Percentiles rank a stretch among this genome's conserved stretches.
Conservation (phyloP, 306 rosid species). For the Inga leiocalycina region DNA sequence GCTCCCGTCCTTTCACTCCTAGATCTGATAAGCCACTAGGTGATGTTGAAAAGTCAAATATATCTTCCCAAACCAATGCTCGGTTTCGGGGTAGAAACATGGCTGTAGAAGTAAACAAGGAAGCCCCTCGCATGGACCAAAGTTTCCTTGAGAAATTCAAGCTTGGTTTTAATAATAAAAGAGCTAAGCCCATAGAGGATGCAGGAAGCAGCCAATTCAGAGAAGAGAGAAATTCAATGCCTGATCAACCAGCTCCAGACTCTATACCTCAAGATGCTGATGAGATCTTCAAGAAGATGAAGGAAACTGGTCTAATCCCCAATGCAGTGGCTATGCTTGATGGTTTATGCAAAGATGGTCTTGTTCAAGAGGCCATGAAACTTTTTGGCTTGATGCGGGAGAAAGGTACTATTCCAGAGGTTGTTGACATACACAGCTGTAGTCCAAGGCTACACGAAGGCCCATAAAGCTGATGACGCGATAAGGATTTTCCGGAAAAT, state of each 20-base stretch:
- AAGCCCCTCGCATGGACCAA: slow-evolving; percentile 41
- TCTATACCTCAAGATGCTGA: slow-evolving; percentile 67
- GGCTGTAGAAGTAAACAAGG: slow-evolving; percentile 26
- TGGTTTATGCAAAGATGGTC: slow-evolving; percentile 93
- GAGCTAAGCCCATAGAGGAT: slow-evolving; percentile 34
- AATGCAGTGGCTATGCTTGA: slow-evolving; percentile 97
- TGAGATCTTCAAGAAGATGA: slow-evolving; percentile 88
- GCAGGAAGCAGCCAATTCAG: slow-evolving; percentile 27
- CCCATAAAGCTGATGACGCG: slow-evolving; percentile 75
- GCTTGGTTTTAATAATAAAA: slow-evolving; percentile 48
- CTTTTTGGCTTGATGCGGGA: slow-evolving; percentile 86
- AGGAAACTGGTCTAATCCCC: slow-evolving; percentile 93
- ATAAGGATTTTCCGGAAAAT: slow-evolving; percentile 81
- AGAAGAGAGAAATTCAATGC: slow-evolving; percentile 30
- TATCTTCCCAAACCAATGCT: slow-evolving; percentile 30
- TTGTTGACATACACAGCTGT: slow-evolving; percentile 90
- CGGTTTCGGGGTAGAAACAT: slow-evolving; percentile 36
- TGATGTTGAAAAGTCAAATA: slow-evolving; percentile 22
- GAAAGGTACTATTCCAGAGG: slow-evolving; percentile 91
- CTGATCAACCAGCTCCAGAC: slow-evolving; percentile 30
- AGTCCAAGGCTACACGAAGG: slow-evolving; percentile 82
- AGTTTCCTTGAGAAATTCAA: slow-evolving; percentile 76
- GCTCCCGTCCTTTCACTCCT: slow-evolving; percentile 31
- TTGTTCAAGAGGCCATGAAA: slow-evolving; percentile 92
- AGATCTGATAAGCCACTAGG: slow-evolving; percentile 35